Evolutionary conservation across 2,329 filamentous ascomycete genomes (phyloP), one percentile per base, ranked within the genome.

Genomic region (Aureobasidium sp.): DNA sequence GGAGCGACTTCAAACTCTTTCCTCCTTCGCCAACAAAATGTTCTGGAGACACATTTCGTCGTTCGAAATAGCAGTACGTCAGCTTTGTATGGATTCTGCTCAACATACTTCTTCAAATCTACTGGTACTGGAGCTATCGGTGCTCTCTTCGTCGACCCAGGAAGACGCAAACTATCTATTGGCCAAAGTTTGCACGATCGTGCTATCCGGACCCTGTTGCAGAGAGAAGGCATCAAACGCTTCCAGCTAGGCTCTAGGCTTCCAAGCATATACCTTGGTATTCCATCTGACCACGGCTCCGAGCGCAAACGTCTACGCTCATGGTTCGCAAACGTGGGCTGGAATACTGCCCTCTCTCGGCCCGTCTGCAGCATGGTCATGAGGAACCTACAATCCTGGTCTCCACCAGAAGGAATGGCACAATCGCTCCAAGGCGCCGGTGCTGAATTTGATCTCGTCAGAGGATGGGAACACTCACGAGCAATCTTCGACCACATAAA

Each of bases 1-100:
- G 84, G 85, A 39, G 85, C 89, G 4, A 86, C 81, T 1, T 86
- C 90, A 1, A 83, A 83, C 50, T 89, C 89, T 0, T 96, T 97
- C 71, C 83, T 91, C 62, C 77, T 96, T 2, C 83, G 81, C 65
- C 85, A 86, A 67, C 78, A 83, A 0, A 83, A 86, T 49, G 82
- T 96, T 32, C 84, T 89, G 61, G 91, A 96, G 73, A 79, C 86
- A 0, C 92, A 97, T 72, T 96, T 93, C 70, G 91, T 97, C 9
- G 92, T 97, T 36, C 85, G 92, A 25, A 97, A 97, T 72, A 95
- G 90, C 76, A 96, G 89, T 72, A 97, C 92, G 0, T 88, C 91
- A 65, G 90, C 90, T 0, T 77, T 97, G 0, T 97, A 96, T 70
- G 92, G 92, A 2, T 97, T 97, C 73, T 93, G 89, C 69, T 88